These are phyloP conservation scores for Lentinula aciculospora DNA, from an alignment of 768 basidiomycete genomes.

Conservation along the genomic window DNA sequence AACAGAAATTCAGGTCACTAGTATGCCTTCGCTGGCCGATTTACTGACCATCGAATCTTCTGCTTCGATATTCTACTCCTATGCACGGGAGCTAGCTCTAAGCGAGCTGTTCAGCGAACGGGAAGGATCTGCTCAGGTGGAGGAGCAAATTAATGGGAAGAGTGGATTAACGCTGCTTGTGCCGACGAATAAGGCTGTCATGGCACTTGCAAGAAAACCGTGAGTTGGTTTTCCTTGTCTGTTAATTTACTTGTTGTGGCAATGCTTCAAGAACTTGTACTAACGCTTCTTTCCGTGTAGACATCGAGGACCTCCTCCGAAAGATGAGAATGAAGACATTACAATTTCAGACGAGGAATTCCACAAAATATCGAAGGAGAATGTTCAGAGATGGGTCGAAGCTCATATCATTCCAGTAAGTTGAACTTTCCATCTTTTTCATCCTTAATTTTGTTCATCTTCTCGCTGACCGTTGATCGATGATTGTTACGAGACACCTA, in stretches of 20 bases:
- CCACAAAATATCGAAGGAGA: conserved; percentile 51
- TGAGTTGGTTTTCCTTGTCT: conserved; percentile 31
- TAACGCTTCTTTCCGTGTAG: too few relatives aligned
- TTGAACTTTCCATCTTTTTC: conserved; percentile 10
- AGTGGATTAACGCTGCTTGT: conserved; percentile 54
- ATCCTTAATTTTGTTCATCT: not conserved
- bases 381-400: conserved; percentile 77
- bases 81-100: conserved; percentile 68
- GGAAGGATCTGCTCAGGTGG: conserved; percentile 10
- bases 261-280: too few relatives aligned
- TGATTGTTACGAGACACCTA: not conserved
- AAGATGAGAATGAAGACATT: conserved; percentile 30
- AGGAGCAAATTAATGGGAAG: not conserved
- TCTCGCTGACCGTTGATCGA: not conserved
- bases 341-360: conserved; percentile 65
- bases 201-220: conserved; percentile 79
- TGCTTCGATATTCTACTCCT: conserved; percentile 80
- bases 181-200: conserved; percentile 85
- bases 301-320: conserved; percentile 47
- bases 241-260: not conserved
- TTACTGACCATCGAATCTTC: conserved; percentile 71
- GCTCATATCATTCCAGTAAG: conserved; percentile 81
- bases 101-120: conserved; percentile 42
- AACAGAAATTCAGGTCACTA: not conserved
- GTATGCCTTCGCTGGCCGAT: conserved; percentile 62